Evolutionary conservation across 306 rosid genomes (phyloP).

Genomic region (Lagenaria siceraria): DNA sequence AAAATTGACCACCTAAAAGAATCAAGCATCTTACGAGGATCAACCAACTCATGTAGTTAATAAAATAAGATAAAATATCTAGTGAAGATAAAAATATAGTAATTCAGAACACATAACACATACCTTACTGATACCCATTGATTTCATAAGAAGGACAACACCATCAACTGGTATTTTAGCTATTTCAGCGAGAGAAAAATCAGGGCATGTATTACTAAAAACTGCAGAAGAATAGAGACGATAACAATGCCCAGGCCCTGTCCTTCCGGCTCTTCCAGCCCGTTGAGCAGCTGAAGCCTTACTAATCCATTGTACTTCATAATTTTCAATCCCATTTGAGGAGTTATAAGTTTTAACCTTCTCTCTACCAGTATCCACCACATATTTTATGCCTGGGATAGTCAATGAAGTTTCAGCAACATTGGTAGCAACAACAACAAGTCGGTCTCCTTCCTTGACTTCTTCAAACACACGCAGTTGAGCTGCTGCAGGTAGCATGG

Average conservation of each 20-base stretch:
- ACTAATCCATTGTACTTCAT: slow-evolving; percentile 76
- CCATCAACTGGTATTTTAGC: slow-evolving; percentile 77
- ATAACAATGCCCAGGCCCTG: slow-evolving; percentile 86
- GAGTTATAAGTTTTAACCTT: slow-evolving; percentile 69
- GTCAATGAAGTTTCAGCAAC: slow-evolving; percentile 99
- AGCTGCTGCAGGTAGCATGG: slow-evolving; percentile 77
- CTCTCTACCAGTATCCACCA: slow-evolving; percentile 88
- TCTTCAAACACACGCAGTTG: slow-evolving; percentile 69
- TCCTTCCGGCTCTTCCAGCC: slow-evolving; percentile 88
- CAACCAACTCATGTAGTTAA: neutral
- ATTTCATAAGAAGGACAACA: slow-evolving; percentile 75
- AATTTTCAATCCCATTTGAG: slow-evolving; percentile 71
- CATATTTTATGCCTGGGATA: slow-evolving; percentile 84
- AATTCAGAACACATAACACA: slow-evolving; percentile 11
- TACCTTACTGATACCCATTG: slow-evolving; percentile 71
- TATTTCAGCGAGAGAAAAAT: slow-evolving; percentile 67
- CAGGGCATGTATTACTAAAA: slow-evolving; percentile 48
- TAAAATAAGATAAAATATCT: neutral
- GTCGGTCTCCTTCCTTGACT: slow-evolving; percentile 68
- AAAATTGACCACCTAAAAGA: slow-evolving; percentile 50
- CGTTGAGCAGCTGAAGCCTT: slow-evolving; percentile 97
- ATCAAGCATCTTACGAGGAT: neutral
- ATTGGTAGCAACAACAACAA: slow-evolving; percentile 81
- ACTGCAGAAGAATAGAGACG: slow-evolving; percentile 87
- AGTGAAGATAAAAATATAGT: slow-evolving; percentile 9